Base-by-base conservation (phyloP, 768 basidiomycete species). In the Termitomyces titanicus region DNA sequence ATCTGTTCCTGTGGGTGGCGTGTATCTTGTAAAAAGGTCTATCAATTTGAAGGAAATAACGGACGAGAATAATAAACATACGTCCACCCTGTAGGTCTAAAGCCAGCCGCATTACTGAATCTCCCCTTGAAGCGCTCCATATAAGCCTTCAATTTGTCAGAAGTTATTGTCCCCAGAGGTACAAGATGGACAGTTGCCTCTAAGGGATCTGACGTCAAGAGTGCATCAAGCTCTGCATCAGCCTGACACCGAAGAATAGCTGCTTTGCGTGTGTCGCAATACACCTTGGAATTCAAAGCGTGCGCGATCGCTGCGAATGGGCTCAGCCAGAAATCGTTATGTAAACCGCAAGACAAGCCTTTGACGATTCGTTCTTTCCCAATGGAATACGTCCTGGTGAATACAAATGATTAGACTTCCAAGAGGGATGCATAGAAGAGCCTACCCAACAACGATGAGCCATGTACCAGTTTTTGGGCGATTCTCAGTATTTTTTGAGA, bases 281-380 rank as follows among this genome's bases (percentile, higher is more conserved):
- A 98, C 1, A 99, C 81, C 68, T 89, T 95, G 20, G 87, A 82
- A 42, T 79, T 72, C 13, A 99, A 71, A 0, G 91, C 88, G 55
- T 84, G 79, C 0, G 97, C 97, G 24, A 98, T 85, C 1, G 91
- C 96, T 94, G 60, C 12, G 18, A 13, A 29, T 22, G 7, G 40
- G 25, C 54, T 59, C 33, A 54, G 18, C 47, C 25, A 55, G 51
- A 46, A 13, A 24, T 3, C 13, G 4, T 49, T 31, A 22, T 49
- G 35, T 15, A n/a, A 54, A 38, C 27, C 37, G 24, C 7, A 43
- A 31, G 47, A 25, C 11, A 24, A 27, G 92, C 93, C 94, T 81
- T 98, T 97, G 38, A 97, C 94, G 38, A 98, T 89, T 22, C 97
- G 85, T 69, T 99, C 97, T 69, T 99, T 99, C 38, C 97, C 97